Evolutionary conservation across 2,329 filamentous ascomycete species (phyloP).

Genomic region (Hymenoscyphus albidus): DNA sequence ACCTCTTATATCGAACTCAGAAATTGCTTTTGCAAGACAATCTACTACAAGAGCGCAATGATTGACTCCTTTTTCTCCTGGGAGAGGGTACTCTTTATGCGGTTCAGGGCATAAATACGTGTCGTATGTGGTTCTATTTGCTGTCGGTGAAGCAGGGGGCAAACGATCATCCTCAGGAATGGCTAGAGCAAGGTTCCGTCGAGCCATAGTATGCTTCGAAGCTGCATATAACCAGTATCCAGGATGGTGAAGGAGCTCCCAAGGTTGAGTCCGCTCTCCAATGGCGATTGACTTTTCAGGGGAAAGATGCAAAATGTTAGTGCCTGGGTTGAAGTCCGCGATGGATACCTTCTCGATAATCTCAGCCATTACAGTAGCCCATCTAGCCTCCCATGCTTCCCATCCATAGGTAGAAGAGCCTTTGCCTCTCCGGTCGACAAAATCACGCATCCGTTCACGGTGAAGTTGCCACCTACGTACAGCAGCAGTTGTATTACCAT

Average conservation of each 20-base stretch:
- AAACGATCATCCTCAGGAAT: conserved; percentile 59
- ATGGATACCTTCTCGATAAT: conserved; percentile 53
- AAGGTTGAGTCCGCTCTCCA: conserved; percentile 57
- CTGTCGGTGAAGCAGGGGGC: conserved; percentile 46
- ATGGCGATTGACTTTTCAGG: conserved; percentile 54
- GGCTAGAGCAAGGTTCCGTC: conserved; percentile 49
- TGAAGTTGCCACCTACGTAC: conserved; percentile 79
- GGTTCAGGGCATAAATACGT: conserved; percentile 64
- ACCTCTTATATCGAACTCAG: conserved; percentile 51
- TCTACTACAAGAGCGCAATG: conserved; percentile 54
- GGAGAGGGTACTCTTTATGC: conserved; percentile 54
- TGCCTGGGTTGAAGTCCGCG: conserved; percentile 45
- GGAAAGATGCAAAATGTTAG: conserved; percentile 46
- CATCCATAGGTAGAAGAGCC: conserved; percentile 88
- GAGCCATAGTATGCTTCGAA: conserved; percentile 51
- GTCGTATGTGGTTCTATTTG: conserved; percentile 52
- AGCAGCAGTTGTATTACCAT: conserved; percentile 71
- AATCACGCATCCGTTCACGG: conserved; percentile 66
- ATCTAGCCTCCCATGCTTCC: conserved; percentile 86
- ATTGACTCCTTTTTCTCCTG: conserved; percentile 46
- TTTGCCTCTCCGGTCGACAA: conserved; percentile 78
- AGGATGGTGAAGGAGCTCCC: conserved; percentile 61
- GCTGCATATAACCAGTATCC: conserved; percentile 65
- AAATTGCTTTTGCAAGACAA: conserved; percentile 47
- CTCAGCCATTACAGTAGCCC: conserved; percentile 60